A percentile compares a stretch with the other conserved stretches of the same genome.
Conservation (phyloP, 345 rosid genomes). For the Physaria fendleri region DNA sequence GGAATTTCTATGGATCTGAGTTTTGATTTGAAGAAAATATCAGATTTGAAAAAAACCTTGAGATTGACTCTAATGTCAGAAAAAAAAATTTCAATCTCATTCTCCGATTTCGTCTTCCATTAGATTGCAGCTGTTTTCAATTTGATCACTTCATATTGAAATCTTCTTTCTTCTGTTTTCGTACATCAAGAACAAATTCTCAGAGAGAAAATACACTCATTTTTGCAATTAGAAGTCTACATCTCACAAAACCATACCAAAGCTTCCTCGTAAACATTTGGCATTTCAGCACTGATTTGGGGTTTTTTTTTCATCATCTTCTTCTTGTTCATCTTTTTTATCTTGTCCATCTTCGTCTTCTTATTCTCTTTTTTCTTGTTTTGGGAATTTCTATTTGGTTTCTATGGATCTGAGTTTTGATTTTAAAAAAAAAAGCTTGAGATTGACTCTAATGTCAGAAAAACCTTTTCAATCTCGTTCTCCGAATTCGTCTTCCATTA, state of each 20-base stretch:
- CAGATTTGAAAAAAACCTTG: no score
- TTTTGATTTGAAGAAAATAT: conserved; percentile 17
- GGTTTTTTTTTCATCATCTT: background rate
- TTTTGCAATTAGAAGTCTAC: no score
- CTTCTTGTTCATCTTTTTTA: background rate
- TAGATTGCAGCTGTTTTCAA: background rate
- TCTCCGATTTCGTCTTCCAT: background rate
- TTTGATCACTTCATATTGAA: background rate
- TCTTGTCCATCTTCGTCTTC: background rate
- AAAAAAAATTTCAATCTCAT: background rate
- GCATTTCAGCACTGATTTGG: background rate
- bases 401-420: conserved; percentile 24
- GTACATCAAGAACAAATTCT: background rate
- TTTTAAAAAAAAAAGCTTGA: conserved; percentile 4
- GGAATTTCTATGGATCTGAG: conserved; percentile 11
- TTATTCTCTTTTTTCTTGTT: background rate
- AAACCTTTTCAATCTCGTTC: background rate
- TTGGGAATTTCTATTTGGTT: background rate
- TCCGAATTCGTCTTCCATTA: background rate
- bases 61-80: conserved; percentile 9
- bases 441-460: conserved; percentile 9
- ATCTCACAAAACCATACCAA: no score
- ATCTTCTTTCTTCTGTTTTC: background rate
- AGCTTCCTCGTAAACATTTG: no score
- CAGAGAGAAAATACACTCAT: background rate